A percentile compares a stretch with the other conserved stretches of the same genome.
These are phyloP conservation scores for Lentinula edodes DNA, from an alignment of 768 basidiomycete species.

Conservation along the genomic window DNA sequence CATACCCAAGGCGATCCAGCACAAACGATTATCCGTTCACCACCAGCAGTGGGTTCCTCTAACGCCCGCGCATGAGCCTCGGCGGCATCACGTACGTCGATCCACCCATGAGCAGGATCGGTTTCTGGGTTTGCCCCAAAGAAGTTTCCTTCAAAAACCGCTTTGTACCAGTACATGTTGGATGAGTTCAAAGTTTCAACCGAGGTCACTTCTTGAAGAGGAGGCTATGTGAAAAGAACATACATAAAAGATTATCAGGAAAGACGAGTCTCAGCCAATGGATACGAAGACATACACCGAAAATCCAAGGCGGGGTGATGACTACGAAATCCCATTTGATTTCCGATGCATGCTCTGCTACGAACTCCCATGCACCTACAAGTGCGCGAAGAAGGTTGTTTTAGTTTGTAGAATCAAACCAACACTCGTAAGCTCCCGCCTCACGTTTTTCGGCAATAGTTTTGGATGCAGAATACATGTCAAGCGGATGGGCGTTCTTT, in stretches of 20 bases:
- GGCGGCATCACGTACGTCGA: constrained; percentile 40
- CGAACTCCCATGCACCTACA: constrained; percentile 39
- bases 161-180: background rate
- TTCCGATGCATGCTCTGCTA: constrained; percentile 29
- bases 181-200: background rate
- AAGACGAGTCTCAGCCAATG: background rate
- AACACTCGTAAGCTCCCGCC: too few relatives aligned
- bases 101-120: constrained; percentile 15
- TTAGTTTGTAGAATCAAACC: background rate
- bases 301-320: constrained; percentile 46
- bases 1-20: constrained; percentile 13
- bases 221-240: background rate
- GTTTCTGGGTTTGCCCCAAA: background rate
- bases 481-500: constrained; percentile 22
- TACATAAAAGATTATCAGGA: constrained; percentile 5
- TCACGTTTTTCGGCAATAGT: constrained; percentile 37
- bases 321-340: constrained; percentile 48
- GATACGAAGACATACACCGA: constrained; percentile 21
- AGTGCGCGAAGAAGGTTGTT: background rate
- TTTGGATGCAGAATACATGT: constrained; percentile 43
- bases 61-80: constrained; percentile 42
- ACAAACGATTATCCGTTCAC: constrained; percentile 39
- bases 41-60: constrained; percentile 33
- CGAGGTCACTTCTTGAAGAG: constrained; percentile 1
- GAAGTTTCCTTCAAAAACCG: background rate